These are phyloP conservation scores for Metschnikowia matae DNA, from an alignment of 805 yeast species.

Conservation along the genomic window DNA sequence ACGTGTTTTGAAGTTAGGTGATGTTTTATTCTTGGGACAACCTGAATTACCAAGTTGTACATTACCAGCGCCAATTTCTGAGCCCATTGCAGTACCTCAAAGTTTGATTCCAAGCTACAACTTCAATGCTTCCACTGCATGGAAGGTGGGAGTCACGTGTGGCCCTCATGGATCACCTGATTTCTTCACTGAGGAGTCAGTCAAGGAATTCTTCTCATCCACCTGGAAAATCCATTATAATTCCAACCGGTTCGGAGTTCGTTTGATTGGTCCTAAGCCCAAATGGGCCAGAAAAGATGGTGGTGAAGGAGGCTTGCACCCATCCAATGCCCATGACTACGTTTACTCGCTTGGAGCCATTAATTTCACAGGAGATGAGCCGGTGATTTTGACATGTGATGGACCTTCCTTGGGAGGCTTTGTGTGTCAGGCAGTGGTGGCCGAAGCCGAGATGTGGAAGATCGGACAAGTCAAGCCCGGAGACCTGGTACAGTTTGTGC, in stretches of 20 bases:
- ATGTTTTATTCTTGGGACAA: slow-evolving; percentile 81
- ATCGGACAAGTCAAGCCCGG: slow-evolving; percentile 98
- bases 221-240: slow-evolving; percentile 96
- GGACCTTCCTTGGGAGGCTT: slow-evolving; percentile 98
- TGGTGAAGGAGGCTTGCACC: slow-evolving; percentile 97
- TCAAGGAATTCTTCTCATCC: slow-evolving; percentile 66
- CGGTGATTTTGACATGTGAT: slow-evolving; percentile 93
- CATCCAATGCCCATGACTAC: slow-evolving; percentile 97
- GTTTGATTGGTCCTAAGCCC: slow-evolving; percentile 93
- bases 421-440: slow-evolving; percentile 94
- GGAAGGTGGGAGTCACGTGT: slow-evolving; percentile 91
- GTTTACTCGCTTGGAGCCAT: slow-evolving; percentile 95
- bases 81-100: slow-evolving; percentile 56
- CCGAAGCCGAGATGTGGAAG: slow-evolving; percentile 97
- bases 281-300: slow-evolving; percentile 95
- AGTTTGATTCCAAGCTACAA: slow-evolving; percentile 52
- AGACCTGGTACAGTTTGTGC: slow-evolving; percentile 75
- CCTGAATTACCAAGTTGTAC: slow-evolving; percentile 64
- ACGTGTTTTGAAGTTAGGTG: slow-evolving; percentile 86
- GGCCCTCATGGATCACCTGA: slow-evolving; percentile 99
- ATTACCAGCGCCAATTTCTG: slow-evolving; percentile 67
- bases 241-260: slow-evolving; percentile 94
- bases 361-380: slow-evolving; percentile 98
- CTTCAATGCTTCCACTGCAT: slow-evolving; percentile 40
- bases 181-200: slow-evolving; percentile 74